Evolutionary conservation across 2,329 filamentous ascomycete species (phyloP), one percentile per base, ranked within the genome.

Genomic region (Aspergillus sp.): DNA sequence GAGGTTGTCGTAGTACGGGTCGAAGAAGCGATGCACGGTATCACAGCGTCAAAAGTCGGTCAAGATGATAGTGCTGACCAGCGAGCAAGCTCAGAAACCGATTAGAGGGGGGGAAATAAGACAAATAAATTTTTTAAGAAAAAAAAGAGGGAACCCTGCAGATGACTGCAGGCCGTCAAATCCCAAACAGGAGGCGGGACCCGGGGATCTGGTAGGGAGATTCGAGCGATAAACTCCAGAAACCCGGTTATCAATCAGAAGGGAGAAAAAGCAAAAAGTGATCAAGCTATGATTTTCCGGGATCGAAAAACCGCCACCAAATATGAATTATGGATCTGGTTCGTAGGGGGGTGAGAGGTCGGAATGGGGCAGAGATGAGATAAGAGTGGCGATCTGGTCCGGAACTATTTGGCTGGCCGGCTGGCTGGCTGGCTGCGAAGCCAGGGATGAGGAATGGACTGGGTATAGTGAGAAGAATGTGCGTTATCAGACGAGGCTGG

Each of bases 1-100:
- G 49, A 43, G 41, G 50, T 47, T 32, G 30, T 58, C 53, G 61
- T 62, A 52, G 53, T 54, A 64, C 61, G 51, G 54, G 60, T 60
- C 56, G 54, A 55, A 52, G 55, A 54, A 52, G 55, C 49, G 59
- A 61, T 60, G 56, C 51, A 56, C 53, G 50, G 63, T 65, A 62
- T 63, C 58, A 63, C 56, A 55, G 52, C 54, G 46, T 48, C 58
- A 65, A 65, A 65, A 59, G 63, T 65, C 62, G 63, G 62, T 64
- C 62, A 64, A 54, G 58, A 53, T 56, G 52, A 55, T 47, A 49
- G 52, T 56, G 52, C 51, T 54, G 50, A 44, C 45, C 48, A 50
- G 52, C 50, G 29, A 33, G 39, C 6, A 5, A 29, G 5, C 6
- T 29, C n/a, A 26, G 28, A 29, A 27, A 29, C 39, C 39, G 19